A percentile compares a stretch with the other conserved stretches of the same genome.
phyloP scores from a whole-genome alignment of 257 asterid species.

The Plantago elongata region DNA sequence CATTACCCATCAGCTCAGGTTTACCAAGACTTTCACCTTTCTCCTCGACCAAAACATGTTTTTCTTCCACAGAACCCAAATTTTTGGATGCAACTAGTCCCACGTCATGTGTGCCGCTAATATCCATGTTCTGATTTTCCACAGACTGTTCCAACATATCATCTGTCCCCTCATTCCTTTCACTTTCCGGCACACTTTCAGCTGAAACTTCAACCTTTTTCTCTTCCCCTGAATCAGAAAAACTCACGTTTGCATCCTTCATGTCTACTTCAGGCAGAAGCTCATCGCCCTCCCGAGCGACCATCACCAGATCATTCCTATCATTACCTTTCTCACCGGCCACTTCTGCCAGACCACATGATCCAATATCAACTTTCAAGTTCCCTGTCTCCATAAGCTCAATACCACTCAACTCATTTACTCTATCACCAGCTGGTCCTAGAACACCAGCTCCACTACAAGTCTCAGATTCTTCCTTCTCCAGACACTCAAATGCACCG shows the following conservation, averaged over 20 bases:
- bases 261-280: conserved; percentile 17
- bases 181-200: conserved; percentile 14
- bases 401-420: conserved; percentile 1
- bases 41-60: conserved; percentile 19
- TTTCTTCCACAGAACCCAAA: conserved; percentile 21
- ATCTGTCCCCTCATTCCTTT: conserved; percentile 12
- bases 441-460: conserved; percentile 1
- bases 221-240: conserved; percentile 20
- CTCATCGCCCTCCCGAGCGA: conserved; percentile 11
- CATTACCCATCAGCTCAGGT: conserved; percentile 24
- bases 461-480: conserved; percentile 11
- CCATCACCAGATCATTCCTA: conserved; percentile 4
- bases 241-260: conserved; percentile 15
- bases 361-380: not conserved
- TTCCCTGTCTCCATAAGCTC: not conserved
- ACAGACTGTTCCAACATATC: conserved; percentile 14
- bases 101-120: conserved; percentile 6
- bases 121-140: conserved; percentile 16
- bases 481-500: conserved; percentile 11
- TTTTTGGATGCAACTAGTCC: conserved; percentile 8
- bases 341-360: not conserved
- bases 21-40: conserved; percentile 16
- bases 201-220: conserved; percentile 8
- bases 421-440: conserved; percentile 3
- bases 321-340: conserved; percentile 10